phyloP scores from a whole-genome alignment of 768 basidiomycete species.

The Naganishia vaughanmartiniae region DNA sequence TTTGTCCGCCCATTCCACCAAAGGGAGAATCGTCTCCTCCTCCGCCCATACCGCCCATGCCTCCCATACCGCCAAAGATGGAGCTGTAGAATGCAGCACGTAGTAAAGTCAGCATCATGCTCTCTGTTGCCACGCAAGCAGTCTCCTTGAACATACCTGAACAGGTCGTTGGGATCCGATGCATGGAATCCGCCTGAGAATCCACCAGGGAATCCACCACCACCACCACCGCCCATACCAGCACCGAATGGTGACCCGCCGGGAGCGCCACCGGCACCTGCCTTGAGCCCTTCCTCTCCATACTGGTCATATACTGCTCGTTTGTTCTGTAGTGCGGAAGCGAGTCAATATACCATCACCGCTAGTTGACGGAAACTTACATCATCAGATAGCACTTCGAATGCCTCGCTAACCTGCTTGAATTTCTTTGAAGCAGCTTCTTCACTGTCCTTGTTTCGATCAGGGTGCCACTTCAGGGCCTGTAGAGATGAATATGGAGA shows the following conservation, averaged over 20 bases:
- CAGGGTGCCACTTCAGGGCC: conserved; percentile 37
- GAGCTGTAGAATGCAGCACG: conserved; percentile 15
- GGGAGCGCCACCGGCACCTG: conserved; percentile 39
- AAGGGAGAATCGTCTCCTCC: conserved; percentile 53
- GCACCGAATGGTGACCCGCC: conserved; percentile 38
- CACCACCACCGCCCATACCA: conserved; percentile 48
- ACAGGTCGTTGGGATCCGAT: conserved; percentile 98
- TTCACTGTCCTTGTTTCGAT: conserved; percentile 35
- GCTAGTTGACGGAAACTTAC: conserved; percentile 58
- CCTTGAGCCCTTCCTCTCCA: conserved; percentile 75
- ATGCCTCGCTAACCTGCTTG: conserved; percentile 59
- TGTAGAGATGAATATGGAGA: background rate
- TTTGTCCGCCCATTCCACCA: conserved; percentile 52
- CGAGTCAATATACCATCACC: conserved; percentile 51
- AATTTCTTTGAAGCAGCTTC: conserved; percentile 66
- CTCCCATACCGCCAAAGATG: conserved; percentile 32
- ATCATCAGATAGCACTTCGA: conserved; percentile 81
- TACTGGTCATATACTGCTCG: conserved; percentile 69
- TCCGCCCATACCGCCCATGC: conserved; percentile 26
- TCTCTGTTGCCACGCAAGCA: background rate
- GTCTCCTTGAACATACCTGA: conserved; percentile 72
- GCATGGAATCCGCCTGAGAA: conserved; percentile 58
- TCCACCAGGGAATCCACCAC: conserved; percentile 37
- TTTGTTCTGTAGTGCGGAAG: conserved; percentile 37
- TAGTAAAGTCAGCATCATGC: background rate